A percentile compares a stretch with the other conserved stretches of the same genome.
Evolutionary conservation across 345 rosid species (phyloP).

Genomic region (Lumnitzera littorea): DNA sequence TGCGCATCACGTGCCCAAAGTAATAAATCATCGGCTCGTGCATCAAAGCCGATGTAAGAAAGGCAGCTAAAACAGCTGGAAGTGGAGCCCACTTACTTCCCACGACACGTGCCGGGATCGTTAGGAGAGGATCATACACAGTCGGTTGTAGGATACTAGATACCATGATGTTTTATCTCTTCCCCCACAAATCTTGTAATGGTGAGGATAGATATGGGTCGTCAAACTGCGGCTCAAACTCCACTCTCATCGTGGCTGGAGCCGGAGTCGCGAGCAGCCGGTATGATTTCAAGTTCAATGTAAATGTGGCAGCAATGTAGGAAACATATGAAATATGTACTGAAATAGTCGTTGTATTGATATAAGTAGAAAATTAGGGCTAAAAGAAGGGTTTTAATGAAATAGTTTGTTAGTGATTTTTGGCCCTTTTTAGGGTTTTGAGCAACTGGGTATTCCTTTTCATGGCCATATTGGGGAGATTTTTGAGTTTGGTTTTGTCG

Average conservation of each 20-base stretch:
- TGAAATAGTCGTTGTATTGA: conserved; percentile 20
- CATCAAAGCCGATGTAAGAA: conserved; percentile 44
- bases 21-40: conserved; percentile 64
- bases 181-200: conserved; percentile 75
- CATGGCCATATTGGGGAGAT: neutral
- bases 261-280: conserved; percentile 32
- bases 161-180: conserved; percentile 65
- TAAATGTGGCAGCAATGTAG: conserved; percentile 37
- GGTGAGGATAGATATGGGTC: conserved; percentile 57
- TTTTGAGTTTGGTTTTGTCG: conserved; percentile 14
- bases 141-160: conserved; percentile 45
- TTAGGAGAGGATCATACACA: conserved; percentile 37
- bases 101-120: conserved; percentile 3
- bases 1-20: conserved; percentile 36
- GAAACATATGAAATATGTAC: conserved; percentile 22
- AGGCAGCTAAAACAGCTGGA: conserved; percentile 32
- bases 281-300: conserved; percentile 29
- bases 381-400: conserved; percentile 25
- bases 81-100: conserved; percentile 34
- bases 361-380: conserved; percentile 16
- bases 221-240: conserved; percentile 50
- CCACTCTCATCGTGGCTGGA: conserved; percentile 18
- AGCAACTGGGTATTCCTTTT: neutral
- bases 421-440: neutral
- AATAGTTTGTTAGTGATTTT: conserved; percentile 18